These are phyloP conservation scores for Heteromeles arbutifolia DNA, from an alignment of 306 rosid genomes.

Conservation along the genomic window DNA sequence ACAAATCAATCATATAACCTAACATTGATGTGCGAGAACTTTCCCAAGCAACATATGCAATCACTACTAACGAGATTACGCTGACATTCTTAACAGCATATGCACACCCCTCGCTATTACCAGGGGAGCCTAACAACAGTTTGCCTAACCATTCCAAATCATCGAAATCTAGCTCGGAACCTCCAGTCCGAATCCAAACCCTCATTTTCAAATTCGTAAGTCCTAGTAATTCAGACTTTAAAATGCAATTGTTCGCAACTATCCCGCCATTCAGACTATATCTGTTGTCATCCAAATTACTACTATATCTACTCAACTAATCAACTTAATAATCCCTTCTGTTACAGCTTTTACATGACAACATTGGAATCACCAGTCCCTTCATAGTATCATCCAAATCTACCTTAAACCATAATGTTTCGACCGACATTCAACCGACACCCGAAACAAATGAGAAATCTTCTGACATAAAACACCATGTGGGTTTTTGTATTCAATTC, in stretches of 20 bases:
- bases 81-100: not conserved
- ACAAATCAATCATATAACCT: not conserved
- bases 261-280: not conserved
- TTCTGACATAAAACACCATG: not conserved
- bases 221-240: not conserved
- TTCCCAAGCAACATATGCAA: not conserved
- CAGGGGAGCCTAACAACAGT: not conserved
- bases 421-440: not conserved
- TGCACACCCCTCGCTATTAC: not conserved
- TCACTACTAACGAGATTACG: not conserved
- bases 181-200: not conserved
- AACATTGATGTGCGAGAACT: no score
- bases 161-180: not conserved
- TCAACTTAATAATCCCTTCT: not conserved
- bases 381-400: not conserved
- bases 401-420: not conserved
- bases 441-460: not conserved
- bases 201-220: not conserved
- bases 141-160: not conserved
- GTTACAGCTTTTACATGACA: not conserved
- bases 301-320: not conserved
- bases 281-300: not conserved
- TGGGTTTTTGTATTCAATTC: not conserved
- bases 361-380: not conserved
- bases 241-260: not conserved